Conservation (phyloP, 495 filamentous ascomycete genomes). For the Penicillium lividum region DNA sequence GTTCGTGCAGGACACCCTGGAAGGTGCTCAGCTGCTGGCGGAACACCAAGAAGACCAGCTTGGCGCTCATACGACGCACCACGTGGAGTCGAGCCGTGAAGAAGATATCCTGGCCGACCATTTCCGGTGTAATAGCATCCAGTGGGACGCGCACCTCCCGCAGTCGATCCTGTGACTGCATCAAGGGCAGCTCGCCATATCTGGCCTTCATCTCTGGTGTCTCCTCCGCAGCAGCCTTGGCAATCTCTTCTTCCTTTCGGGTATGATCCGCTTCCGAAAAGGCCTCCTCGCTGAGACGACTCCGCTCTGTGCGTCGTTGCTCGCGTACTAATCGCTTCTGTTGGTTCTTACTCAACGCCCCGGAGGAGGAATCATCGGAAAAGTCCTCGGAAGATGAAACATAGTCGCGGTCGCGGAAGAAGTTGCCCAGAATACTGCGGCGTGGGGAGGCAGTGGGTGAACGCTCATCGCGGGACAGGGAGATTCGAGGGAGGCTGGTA, state of each 20-base stretch:
- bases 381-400: slow-evolving; percentile 50
- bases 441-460: slow-evolving; percentile 33
- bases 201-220: slow-evolving; percentile 56
- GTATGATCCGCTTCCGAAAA: slow-evolving; percentile 49
- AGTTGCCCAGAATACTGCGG: slow-evolving; percentile 43
- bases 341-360: slow-evolving; percentile 53
- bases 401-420: slow-evolving; percentile 44
- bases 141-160: slow-evolving; percentile 49
- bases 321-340: slow-evolving; percentile 49
- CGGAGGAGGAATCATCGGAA: slow-evolving; percentile 45
- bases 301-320: slow-evolving; percentile 45
- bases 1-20: slow-evolving; percentile 69
- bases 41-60: slow-evolving; percentile 87
- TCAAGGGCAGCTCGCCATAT: slow-evolving; percentile 59
- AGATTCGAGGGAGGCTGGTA: slow-evolving; percentile 18
- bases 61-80: slow-evolving; percentile 78
- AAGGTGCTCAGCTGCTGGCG: slow-evolving; percentile 76
- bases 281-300: slow-evolving; percentile 53
- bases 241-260: slow-evolving; percentile 46
- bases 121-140: slow-evolving; percentile 51
- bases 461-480: slow-evolving; percentile 18
- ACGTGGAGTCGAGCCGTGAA: slow-evolving; percentile 87
- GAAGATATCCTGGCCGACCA: slow-evolving; percentile 67
- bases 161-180: slow-evolving; percentile 46
- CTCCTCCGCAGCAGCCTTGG: slow-evolving; percentile 36